Evolutionary conservation across 164 flowering plant genomes (phyloP).

Genomic region (Cinnamomum micranthum): DNA sequence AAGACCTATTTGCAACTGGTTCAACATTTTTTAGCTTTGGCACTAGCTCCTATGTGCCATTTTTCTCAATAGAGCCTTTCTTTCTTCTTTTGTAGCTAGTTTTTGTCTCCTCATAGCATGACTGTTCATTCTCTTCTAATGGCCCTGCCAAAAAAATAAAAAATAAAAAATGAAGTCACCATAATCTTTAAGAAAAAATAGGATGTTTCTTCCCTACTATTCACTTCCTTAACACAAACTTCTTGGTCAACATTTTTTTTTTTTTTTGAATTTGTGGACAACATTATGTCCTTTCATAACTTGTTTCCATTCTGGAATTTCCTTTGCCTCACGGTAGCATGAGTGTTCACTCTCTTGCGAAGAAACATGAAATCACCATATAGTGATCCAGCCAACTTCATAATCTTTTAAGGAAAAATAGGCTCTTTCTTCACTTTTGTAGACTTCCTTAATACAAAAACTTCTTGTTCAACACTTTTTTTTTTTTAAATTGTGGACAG

Average conservation of each 20-base stretch:
- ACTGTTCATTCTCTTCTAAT: background rate
- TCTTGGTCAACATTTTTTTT: background rate
- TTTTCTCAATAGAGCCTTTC: background rate
- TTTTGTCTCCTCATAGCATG: conserved; percentile 8
- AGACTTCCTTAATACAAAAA: background rate
- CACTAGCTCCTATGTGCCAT: conserved; percentile 7
- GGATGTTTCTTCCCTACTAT: background rate
- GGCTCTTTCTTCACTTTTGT: conserved; percentile 1
- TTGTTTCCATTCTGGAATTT: conserved; percentile 1
- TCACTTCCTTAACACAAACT: background rate
- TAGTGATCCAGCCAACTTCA: too few species aligned
- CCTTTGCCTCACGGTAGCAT: conserved; percentile 11
- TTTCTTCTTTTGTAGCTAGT: background rate
- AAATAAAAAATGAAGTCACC: background rate
- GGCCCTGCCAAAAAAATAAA: background rate
- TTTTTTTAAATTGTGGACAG: background rate
- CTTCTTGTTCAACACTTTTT: background rate
- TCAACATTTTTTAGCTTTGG: conserved; percentile 4
- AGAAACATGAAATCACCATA: background rate
- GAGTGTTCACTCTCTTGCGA: background rate
- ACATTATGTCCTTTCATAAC: background rate
- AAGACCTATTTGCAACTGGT: conserved; percentile 6
- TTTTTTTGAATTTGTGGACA: background rate
- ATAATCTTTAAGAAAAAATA: background rate
- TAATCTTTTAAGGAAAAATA: background rate